Evolutionary conservation across 2,329 filamentous ascomycete genomes (phyloP).

Genomic region (Emericellopsis cladophorae): DNA sequence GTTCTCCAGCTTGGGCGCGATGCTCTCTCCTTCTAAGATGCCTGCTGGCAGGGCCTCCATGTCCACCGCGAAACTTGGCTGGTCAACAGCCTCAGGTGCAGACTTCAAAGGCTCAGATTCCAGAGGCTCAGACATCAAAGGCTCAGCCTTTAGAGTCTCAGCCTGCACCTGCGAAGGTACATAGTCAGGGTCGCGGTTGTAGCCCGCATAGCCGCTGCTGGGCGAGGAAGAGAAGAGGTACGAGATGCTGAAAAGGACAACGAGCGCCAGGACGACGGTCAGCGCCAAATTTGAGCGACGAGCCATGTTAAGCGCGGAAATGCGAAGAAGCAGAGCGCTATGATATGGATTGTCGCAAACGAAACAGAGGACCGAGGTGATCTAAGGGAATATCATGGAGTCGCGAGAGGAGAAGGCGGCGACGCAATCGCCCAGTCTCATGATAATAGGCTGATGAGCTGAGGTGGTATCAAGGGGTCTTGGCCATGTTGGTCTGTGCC

Average conservation of each 20-base stretch:
- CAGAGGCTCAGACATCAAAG: constrained; percentile 3
- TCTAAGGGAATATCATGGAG: no score
- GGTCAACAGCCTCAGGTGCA: constrained; percentile 9
- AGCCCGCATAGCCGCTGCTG: background rate
- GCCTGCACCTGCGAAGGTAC: constrained; percentile 5
- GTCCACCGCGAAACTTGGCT: constrained; percentile 20
- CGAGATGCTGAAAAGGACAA: constrained; percentile 43
- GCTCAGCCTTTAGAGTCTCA: background rate
- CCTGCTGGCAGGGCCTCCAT: constrained; percentile 28
- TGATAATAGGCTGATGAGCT: background rate
- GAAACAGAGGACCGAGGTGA: no score
- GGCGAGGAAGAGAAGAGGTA: constrained; percentile 37
- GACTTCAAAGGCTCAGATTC: constrained; percentile 4
- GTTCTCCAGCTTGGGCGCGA: constrained; percentile 73
- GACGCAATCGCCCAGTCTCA: background rate
- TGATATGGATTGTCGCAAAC: background rate
- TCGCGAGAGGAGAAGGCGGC: background rate
- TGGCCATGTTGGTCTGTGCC: background rate
- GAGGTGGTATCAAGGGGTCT: background rate
- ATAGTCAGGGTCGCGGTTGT: constrained; percentile 14
- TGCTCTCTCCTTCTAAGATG: constrained; percentile 54
- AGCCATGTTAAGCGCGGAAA: constrained; percentile 25
- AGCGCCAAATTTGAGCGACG: constrained; percentile 39
- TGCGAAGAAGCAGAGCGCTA: background rate
- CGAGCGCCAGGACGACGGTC: constrained; percentile 39